Evolutionary conservation across 257 asterid species (phyloP).

Genomic region (Fraxinus quadrangulata): DNA sequence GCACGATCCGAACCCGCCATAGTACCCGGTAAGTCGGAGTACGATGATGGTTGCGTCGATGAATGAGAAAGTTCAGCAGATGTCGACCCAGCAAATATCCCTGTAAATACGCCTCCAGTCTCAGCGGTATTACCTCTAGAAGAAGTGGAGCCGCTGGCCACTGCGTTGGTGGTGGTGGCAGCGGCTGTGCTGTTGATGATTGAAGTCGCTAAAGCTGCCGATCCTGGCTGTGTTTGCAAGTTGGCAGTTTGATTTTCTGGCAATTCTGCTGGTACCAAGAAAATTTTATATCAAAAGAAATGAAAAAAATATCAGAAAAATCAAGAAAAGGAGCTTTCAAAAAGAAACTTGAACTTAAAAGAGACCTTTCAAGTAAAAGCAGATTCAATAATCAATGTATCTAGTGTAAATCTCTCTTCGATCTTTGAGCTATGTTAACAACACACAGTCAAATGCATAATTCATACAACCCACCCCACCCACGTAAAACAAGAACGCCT

Average conservation of each 20-base stretch:
- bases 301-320: background rate
- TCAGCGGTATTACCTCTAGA: conserved; percentile 30
- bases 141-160: conserved; percentile 31
- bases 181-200: conserved; percentile 18
- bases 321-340: conserved; percentile 16
- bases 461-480: background rate
- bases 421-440: conserved; percentile 27
- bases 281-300: conserved; percentile 1
- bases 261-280: conserved; percentile 46
- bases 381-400: conserved; percentile 45
- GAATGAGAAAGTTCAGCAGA: conserved; percentile 39
- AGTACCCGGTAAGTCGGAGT: conserved; percentile 39
- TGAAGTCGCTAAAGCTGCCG: conserved; percentile 18
- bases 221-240: conserved; percentile 39
- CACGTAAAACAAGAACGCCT: conserved; percentile 17
- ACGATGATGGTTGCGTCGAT: conserved; percentile 30
- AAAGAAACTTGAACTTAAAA: conserved; percentile 35
- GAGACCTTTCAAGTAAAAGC: conserved; percentile 44
- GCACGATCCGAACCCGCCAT: conserved; percentile 34
- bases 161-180: background rate
- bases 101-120: conserved; percentile 32
- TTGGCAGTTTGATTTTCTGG: conserved; percentile 57
- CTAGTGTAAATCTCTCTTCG: conserved; percentile 30
- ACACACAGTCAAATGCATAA: background rate
- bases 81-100: conserved; percentile 37